phyloP scores from a whole-genome alignment of 139 green algal genomes.

The Penium margaritaceum region DNA sequence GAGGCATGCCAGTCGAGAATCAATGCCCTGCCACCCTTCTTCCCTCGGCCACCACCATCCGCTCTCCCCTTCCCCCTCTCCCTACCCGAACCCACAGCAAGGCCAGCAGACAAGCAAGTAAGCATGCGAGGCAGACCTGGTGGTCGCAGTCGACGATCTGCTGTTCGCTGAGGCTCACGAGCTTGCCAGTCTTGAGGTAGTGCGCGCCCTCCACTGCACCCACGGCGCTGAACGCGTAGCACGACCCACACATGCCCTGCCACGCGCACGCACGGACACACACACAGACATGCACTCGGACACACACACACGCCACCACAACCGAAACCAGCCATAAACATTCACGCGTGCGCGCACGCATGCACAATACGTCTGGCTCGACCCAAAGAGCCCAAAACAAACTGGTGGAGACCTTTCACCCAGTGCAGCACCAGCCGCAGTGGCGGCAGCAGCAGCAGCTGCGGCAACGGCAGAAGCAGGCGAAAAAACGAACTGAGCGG shows the following conservation, averaged over 20 bases:
- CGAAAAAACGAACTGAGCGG: too few relatives aligned
- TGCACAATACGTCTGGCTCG: too few relatives aligned
- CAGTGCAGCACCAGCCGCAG: too few relatives aligned
- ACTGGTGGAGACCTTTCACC: too few relatives aligned
- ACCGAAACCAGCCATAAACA: too few relatives aligned
- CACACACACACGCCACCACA: too few relatives aligned
- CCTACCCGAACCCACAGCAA: background rate
- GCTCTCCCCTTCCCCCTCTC: background rate
- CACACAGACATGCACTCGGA: too few relatives aligned
- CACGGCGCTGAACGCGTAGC: slow-evolving; percentile 50
- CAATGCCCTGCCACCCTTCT: background rate
- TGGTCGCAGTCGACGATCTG: slow-evolving; percentile 68
- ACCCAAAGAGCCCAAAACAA: too few relatives aligned
- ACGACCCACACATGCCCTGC: slow-evolving; percentile 49
- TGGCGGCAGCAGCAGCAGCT: too few relatives aligned
- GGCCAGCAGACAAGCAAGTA: background rate
- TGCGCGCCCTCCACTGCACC: slow-evolving; percentile 62
- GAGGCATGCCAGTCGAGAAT: background rate
- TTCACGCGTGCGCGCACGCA: too few relatives aligned
- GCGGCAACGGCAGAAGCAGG: background rate
- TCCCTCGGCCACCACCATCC: background rate
- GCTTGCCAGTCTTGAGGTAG: slow-evolving; percentile 56
- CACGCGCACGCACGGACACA: slow-evolving; percentile 37
- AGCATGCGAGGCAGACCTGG: slow-evolving; percentile 9
- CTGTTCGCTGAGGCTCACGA: slow-evolving; percentile 60